Conservation (phyloP, 352 stramenopile species). For the Pythium pyrilobum region DNA sequence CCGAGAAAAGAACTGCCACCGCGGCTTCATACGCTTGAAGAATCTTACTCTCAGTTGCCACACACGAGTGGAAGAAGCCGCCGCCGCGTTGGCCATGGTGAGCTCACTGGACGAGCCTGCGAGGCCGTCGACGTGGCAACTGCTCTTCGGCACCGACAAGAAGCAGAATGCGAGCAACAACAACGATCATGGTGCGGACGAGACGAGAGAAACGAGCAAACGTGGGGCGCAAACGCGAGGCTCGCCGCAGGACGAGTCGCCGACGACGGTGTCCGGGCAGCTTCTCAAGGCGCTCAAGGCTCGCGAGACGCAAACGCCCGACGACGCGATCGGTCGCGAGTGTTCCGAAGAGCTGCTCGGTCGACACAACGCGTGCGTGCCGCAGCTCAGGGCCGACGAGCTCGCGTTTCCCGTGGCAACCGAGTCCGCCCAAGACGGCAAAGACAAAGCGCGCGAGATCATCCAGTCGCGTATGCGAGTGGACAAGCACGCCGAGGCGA, state of each 20-base stretch:
- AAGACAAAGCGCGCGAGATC: constrained; percentile 35
- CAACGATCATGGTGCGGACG: not conserved
- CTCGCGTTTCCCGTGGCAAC: not conserved
- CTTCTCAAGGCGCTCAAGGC: constrained; percentile 31
- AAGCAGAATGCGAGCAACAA: not conserved
- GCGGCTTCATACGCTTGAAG: too few species aligned
- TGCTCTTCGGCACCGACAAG: constrained; percentile 47
- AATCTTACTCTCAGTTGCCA: too few species aligned
- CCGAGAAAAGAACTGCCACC: not conserved
- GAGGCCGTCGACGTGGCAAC: constrained; percentile 48
- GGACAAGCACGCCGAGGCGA: constrained; percentile 29
- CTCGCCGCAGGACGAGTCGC: not conserved
- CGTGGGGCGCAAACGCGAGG: too few species aligned
- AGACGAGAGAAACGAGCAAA: too few species aligned
- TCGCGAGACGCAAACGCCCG: not conserved
- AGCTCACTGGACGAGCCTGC: not conserved
- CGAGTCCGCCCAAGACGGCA: too few species aligned
- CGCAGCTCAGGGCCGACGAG: constrained; percentile 13
- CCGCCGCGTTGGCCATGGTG: too few species aligned
- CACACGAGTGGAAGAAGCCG: too few species aligned
- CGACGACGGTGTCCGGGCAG: constrained; percentile 31
- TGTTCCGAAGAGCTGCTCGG: constrained; percentile 54
- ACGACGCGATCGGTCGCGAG: constrained; percentile 26
- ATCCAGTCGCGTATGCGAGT: constrained; percentile 39
- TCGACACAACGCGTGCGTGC: constrained; percentile 45